These are phyloP conservation scores for Cryptococcus sp. DNA, from an alignment of 1,284 basidiomycete species.

Conservation along the genomic window DNA sequence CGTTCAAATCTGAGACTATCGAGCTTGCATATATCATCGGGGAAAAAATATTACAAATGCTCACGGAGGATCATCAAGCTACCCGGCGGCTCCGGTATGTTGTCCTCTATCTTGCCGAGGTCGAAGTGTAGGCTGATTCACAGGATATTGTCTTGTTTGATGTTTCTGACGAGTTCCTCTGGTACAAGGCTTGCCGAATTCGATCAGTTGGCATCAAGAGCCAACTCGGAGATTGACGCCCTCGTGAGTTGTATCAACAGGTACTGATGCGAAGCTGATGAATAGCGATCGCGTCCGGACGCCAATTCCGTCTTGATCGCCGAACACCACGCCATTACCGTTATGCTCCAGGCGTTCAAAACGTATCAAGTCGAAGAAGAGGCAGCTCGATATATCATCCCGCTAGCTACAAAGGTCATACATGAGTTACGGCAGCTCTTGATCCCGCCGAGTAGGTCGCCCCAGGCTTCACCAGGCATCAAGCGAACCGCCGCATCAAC, in stretches of 20 bases:
- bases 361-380: constrained; percentile 23
- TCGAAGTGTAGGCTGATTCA: not conserved
- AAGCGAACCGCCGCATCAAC: not conserved
- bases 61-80: not conserved
- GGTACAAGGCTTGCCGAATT: not conserved
- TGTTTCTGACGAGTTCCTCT: not conserved
- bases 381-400: constrained; percentile 12
- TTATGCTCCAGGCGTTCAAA: constrained; percentile 23
- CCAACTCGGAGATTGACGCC: not conserved
- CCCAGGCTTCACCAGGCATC: not conserved
- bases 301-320: not conserved
- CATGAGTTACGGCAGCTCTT: constrained; percentile 19
- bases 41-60: not conserved
- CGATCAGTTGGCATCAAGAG: not conserved
- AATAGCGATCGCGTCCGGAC: too few relatives aligned
- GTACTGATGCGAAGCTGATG: not conserved
- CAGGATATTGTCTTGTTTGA: not conserved
- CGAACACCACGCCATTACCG: constrained; percentile 23
- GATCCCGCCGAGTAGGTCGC: constrained; percentile 17
- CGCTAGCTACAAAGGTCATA: constrained; percentile 17
- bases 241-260: not conserved
- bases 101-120: not conserved
- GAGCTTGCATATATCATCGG: not conserved
- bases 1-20: not conserved
- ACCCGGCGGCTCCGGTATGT: not conserved